phyloP scores from a whole-genome alignment of 331 rosid species.

The Acacia concinna region DNA sequence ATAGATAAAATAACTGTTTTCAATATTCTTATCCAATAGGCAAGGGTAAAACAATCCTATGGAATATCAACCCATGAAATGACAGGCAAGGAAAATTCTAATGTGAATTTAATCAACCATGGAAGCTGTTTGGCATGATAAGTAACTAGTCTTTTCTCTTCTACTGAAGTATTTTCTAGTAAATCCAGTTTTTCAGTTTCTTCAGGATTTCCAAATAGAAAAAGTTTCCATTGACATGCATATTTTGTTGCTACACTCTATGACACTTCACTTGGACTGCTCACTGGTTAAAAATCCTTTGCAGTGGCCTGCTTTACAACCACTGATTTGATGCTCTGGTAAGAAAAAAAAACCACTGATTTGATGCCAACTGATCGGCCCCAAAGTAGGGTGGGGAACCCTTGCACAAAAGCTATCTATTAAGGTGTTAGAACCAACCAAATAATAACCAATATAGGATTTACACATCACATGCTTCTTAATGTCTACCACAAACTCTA shows the following conservation, averaged over 20 bases:
- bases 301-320: background rate
- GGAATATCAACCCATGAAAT: background rate
- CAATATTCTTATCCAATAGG: background rate
- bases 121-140: background rate
- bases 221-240: background rate
- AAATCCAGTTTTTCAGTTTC: background rate
- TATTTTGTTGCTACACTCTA: background rate
- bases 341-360: background rate
- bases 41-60: background rate
- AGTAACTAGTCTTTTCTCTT: background rate
- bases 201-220: background rate
- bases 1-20: background rate
- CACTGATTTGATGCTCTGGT: background rate
- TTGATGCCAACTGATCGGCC: background rate
- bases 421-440: background rate
- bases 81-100: background rate
- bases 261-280: background rate
- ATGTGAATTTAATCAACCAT: background rate
- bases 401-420: background rate
- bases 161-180: background rate
- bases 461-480: background rate
- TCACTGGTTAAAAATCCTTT: background rate
- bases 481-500: background rate
- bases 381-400: background rate
- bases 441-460: background rate